Percentiles rank a stretch among this genome's conserved stretches.
Evolutionary conservation across 768 basidiomycete species (phyloP).

Genomic region (Pulveroboletus sp.): DNA sequence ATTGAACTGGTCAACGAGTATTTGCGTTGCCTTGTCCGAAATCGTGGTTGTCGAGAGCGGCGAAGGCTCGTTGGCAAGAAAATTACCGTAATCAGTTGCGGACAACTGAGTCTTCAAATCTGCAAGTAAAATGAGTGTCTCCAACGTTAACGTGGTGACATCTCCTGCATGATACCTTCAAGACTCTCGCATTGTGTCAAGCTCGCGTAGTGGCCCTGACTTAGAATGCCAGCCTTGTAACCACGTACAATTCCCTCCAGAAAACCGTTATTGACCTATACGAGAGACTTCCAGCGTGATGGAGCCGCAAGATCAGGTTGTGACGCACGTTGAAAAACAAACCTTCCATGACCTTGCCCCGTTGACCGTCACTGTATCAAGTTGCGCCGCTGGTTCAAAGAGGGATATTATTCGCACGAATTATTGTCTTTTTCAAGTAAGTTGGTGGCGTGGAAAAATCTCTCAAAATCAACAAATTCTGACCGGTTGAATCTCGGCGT

Average conservation of each 20-base stretch:
- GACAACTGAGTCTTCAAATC: conserved; percentile 95
- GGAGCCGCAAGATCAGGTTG: background rate
- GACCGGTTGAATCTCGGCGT: too few species aligned
- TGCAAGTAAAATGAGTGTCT: conserved; percentile 30
- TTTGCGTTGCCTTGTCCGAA: conserved; percentile 92
- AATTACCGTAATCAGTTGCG: conserved; percentile 97
- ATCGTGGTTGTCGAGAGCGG: conserved; percentile 93
- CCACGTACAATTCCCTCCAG: conserved; percentile 83
- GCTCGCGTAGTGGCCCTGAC: conserved; percentile 86
- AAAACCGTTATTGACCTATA: conserved; percentile 67
- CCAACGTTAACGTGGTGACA: background rate
- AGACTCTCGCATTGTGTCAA: conserved; percentile 95
- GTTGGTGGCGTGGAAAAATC: too few species aligned
- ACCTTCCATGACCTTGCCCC: conserved; percentile 61
- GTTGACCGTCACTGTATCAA: conserved; percentile 1
- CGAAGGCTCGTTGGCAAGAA: conserved; percentile 92
- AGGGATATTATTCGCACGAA: conserved; percentile 17
- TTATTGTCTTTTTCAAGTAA: background rate
- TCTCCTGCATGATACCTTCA: conserved; percentile 58
- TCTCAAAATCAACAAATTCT: too few species aligned
- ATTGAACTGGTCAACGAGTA: conserved; percentile 96
- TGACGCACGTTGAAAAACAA: conserved; percentile 78
- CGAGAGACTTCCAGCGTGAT: conserved; percentile 17
- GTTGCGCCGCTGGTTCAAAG: background rate
- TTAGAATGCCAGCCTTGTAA: conserved; percentile 89